These are phyloP conservation scores for Collybia sp. DNA, from an alignment of 768 basidiomycete species.

Conservation along the genomic window DNA sequence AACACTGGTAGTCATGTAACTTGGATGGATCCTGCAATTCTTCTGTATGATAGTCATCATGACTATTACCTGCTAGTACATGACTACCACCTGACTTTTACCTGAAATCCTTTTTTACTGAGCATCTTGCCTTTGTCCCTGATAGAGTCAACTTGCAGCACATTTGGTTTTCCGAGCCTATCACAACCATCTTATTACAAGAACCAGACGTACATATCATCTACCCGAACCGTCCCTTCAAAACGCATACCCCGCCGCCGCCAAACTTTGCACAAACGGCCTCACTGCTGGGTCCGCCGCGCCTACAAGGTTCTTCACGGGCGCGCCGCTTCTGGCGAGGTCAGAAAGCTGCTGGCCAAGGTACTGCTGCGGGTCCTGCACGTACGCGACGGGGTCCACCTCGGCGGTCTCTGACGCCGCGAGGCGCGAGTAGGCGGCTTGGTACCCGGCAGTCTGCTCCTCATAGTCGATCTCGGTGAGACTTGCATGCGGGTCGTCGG, in stretches of 20 bases:
- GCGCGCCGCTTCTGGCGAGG: constrained; percentile 28
- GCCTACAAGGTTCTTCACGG: constrained; percentile 30
- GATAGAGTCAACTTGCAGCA: too few relatives aligned
- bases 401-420: constrained; percentile 68
- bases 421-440: constrained; percentile 88
- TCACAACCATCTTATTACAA: too few relatives aligned
- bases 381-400: constrained; percentile 59
- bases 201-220: too few relatives aligned
- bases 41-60: too few relatives aligned
- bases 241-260: constrained; percentile 18
- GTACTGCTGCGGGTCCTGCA: constrained; percentile 50
- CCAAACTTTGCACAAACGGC: constrained; percentile 21
- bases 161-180: too few relatives aligned
- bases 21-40: too few relatives aligned
- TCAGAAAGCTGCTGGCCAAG: constrained; percentile 41
- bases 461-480: constrained; percentile 84
- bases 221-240: constrained; percentile 8
- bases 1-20: too few relatives aligned
- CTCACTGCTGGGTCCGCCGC: constrained; percentile 23
- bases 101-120: too few relatives aligned
- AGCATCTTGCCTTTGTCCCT: too few relatives aligned
- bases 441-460: constrained; percentile 87
- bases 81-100: too few relatives aligned
- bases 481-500: constrained; percentile 48
- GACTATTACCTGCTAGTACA: too few relatives aligned